Evolutionary conservation across 2,329 filamentous ascomycete species (phyloP), one percentile per base, ranked within the genome.

Genomic region (Penicillium carneum): DNA sequence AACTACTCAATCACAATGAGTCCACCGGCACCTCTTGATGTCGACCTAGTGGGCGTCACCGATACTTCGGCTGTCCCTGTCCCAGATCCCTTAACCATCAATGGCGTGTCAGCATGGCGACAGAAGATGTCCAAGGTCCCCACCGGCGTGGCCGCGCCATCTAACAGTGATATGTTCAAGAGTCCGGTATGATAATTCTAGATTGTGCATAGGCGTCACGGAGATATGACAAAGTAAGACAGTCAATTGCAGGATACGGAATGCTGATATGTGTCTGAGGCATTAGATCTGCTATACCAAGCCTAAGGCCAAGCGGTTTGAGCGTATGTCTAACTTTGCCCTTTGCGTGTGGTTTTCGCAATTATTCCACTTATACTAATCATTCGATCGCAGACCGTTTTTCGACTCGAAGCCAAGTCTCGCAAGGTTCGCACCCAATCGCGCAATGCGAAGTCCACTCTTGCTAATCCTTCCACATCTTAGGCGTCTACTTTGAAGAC

Each of bases 141-240:
- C 64, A 91, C 88, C 18, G 90, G 90, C 39, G 86, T 92, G 48
- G 94, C 93, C 34, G 91, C 92, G 10, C 84, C 86, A 52, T 89
- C 90, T 2, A 88, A 89, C 76, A 91, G 91, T 76, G 90, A 93
- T 70, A 88, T 90, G 82, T 97, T 96, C 79, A 95, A 95, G 79
- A 87, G 87, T 54, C 84, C 87, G 57, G 88, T 91, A 77, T 70
- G 85, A 57, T 49, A 48, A n/a, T n/a, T 73, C 34, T 20, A 5
- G 12, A 57, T 20, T 20, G 11, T 12, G 20, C 33, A 26, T 45
- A 14, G 36, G 9, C 8, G 31, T 47, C 3, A 16, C 11, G 14
- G 18, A 20, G 16, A 31, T 50, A 46, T 33, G 20, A 1, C n/a
- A 16, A 14, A n/a, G 18, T 2, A 12, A 18, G 1, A 12, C 4